A percentile compares a stretch with the other conserved stretches of the same genome.
phyloP scores from a whole-genome alignment of 2,329 filamentous ascomycete genomes.

The Fusarium haematococcum region DNA sequence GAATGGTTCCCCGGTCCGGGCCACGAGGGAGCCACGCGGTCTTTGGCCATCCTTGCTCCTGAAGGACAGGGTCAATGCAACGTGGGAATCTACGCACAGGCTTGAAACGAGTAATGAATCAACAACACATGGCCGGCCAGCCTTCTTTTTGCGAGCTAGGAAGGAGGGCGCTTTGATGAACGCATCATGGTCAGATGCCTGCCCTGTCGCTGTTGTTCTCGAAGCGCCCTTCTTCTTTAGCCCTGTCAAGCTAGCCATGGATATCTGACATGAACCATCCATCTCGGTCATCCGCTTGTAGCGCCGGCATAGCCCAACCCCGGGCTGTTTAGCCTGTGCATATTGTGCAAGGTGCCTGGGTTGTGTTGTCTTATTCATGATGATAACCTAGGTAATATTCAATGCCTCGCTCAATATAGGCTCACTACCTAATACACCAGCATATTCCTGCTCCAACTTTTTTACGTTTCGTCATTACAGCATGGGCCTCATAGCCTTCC shows the following conservation, averaged over 20 bases:
- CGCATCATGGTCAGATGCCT: conserved; percentile 30
- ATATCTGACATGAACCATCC: conserved; percentile 41
- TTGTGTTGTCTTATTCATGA: conserved; percentile 10
- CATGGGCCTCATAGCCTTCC: conserved; percentile 9
- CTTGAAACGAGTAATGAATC: conserved; percentile 1
- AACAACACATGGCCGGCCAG: background rate
- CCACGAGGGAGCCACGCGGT: conserved; percentile 14
- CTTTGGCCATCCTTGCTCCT: background rate
- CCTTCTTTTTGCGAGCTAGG: background rate
- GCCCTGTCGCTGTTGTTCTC: conserved; percentile 11
- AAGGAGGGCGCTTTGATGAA: conserved; percentile 7
- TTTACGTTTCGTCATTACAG: background rate
- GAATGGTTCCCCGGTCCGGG: conserved; percentile 5
- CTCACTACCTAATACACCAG: background rate
- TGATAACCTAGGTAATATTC: conserved; percentile 7
- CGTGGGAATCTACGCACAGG: conserved; percentile 11
- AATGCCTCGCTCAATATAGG: conserved; percentile 1
- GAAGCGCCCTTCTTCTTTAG: background rate
- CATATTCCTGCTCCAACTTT: background rate
- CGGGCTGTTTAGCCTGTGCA: conserved; percentile 17
- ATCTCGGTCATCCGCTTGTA: conserved; percentile 33
- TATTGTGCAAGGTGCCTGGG: conserved; percentile 3
- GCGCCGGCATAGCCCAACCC: conserved; percentile 32
- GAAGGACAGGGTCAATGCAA: conserved; percentile 5
- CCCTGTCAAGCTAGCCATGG: conserved; percentile 13